phyloP scores from a whole-genome alignment of 2,329 filamentous ascomycete genomes.

The Neocucurbitaria cava region DNA sequence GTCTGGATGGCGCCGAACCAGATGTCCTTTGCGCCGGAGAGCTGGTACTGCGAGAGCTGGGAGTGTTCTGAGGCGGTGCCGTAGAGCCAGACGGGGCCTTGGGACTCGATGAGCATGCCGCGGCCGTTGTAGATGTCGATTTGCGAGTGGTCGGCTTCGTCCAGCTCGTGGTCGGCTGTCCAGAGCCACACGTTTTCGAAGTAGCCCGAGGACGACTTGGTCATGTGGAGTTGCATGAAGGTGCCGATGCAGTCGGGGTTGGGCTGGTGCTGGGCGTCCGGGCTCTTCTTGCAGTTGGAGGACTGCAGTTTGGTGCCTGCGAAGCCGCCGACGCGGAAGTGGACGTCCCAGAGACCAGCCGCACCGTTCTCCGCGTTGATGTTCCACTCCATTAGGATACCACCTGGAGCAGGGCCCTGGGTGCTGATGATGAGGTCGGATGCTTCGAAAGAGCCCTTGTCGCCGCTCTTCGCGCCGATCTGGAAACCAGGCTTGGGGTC shows the following conservation, averaged over 20 bases:
- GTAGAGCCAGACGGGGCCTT: constrained; percentile 78
- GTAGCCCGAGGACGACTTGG: constrained; percentile 69
- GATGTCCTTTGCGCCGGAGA: constrained; percentile 66
- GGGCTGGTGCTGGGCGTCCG: constrained; percentile 65
- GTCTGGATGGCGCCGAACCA: constrained; percentile 72
- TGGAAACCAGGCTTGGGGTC: constrained; percentile 87
- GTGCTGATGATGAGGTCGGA: constrained; percentile 87
- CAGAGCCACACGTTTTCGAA: constrained; percentile 91
- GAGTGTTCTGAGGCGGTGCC: constrained; percentile 72
- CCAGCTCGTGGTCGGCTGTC: constrained; percentile 90
- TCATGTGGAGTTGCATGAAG: constrained; percentile 68
- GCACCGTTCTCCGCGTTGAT: constrained; percentile 71
- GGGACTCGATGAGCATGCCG: constrained; percentile 79
- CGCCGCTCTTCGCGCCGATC: constrained; percentile 74
- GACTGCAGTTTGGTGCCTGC: constrained; percentile 84
- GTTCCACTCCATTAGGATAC: constrained; percentile 93
- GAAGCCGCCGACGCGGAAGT: constrained; percentile 88
- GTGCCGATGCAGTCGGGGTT: constrained; percentile 75
- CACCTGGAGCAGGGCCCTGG: constrained; percentile 81
- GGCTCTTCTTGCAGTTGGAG: constrained; percentile 79
- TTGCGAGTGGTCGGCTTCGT: constrained; percentile 73
- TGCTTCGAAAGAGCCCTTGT: constrained; percentile 83
- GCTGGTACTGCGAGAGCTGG: constrained; percentile 74
- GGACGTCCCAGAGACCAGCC: constrained; percentile 91
- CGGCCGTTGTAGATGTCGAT: constrained; percentile 89